phyloP scores from a whole-genome alignment of 73 alveolate species.

The Urostyla sp. region DNA sequence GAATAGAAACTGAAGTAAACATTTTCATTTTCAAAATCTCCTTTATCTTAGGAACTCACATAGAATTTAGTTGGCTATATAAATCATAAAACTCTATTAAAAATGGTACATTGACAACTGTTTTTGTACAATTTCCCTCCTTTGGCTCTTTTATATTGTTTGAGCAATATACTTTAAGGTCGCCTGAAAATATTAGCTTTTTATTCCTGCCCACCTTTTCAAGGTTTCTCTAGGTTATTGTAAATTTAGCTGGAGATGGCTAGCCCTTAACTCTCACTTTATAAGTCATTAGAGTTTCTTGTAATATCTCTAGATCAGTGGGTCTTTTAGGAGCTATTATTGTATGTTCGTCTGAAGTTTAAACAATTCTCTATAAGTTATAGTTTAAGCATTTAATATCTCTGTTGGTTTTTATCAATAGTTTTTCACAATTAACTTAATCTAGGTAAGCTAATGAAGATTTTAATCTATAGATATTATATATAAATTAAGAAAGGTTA shows the following conservation, averaged over 20 bases:
- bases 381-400: constrained; percentile 41
- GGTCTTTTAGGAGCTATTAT: constrained; percentile 17
- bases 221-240: constrained; percentile 1
- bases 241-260: constrained; percentile 44
- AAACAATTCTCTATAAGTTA: constrained; percentile 22
- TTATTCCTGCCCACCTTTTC: not conserved
- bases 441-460: constrained; percentile 16
- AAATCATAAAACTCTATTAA: not conserved
- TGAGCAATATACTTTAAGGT: constrained; percentile 33
- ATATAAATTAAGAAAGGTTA: constrained; percentile 25
- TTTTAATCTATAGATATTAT: not conserved
- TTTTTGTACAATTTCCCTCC: constrained; percentile 30
- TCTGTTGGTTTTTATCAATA: constrained; percentile 23
- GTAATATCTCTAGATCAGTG: constrained; percentile 12
- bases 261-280: constrained; percentile 18
- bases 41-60: constrained; percentile 33
- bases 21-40: constrained; percentile 12
- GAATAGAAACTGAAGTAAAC: constrained; percentile 18
- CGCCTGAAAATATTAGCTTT: constrained; percentile 26
- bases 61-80: constrained; percentile 30
- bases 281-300: constrained; percentile 38
- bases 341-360: constrained; percentile 16
- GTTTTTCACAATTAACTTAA: constrained; percentile 16
- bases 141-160: constrained; percentile 29
- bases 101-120: constrained; percentile 16